Evolutionary conservation across 129 eudicot species (phyloP).

Genomic region (Sambucus nigra): DNA sequence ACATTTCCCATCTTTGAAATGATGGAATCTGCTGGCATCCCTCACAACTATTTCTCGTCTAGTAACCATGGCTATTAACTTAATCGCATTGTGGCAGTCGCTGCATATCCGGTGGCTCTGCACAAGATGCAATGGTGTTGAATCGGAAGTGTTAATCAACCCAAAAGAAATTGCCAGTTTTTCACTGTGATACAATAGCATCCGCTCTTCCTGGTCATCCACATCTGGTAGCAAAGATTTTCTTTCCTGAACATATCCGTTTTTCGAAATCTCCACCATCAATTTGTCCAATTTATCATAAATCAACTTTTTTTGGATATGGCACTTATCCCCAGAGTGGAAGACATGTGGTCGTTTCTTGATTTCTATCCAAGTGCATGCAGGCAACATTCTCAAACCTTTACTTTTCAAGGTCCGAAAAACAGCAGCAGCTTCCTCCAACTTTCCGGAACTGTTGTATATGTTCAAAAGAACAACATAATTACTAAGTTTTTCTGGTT

Average conservation of each 20-base stretch:
- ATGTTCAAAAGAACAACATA: constrained; percentile 68
- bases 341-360: constrained; percentile 56
- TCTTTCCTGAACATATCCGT: constrained; percentile 50
- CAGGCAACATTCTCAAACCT: constrained; percentile 62
- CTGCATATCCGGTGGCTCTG: constrained; percentile 80
- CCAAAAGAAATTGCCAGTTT: constrained; percentile 75
- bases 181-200: constrained; percentile 62
- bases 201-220: constrained; percentile 50
- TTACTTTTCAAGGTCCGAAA: constrained; percentile 43
- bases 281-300: constrained; percentile 40
- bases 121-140: constrained; percentile 60
- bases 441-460: constrained; percentile 46
- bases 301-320: constrained; percentile 31
- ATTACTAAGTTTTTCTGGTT: constrained; percentile 72
- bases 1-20: constrained; percentile 54
- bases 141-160: constrained; percentile 35
- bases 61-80: constrained; percentile 46
- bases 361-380: constrained; percentile 79
- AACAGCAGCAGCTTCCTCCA: constrained; percentile 66
- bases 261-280: constrained; percentile 37
- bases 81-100: constrained; percentile 68
- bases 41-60: constrained; percentile 55
- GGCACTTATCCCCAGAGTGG: constrained; percentile 44
- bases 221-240: constrained; percentile 77
- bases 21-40: constrained; percentile 87